A percentile compares a stretch with the other conserved stretches of the same genome.
These are phyloP conservation scores for Globisporangium camurandrum DNA, from an alignment of 352 stramenopile species.

Conservation along the genomic window DNA sequence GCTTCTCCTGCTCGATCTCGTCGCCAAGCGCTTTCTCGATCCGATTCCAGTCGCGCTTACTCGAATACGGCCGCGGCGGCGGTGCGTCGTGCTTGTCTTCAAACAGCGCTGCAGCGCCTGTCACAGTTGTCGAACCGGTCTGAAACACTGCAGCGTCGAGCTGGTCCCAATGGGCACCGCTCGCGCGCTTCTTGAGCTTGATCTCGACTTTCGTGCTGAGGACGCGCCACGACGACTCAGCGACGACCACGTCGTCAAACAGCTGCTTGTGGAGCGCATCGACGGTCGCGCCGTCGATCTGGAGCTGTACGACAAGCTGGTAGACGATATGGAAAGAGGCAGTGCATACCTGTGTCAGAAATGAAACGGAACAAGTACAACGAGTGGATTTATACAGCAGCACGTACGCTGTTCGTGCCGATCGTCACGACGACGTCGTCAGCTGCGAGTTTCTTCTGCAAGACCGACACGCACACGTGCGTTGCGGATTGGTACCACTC, in stretches of 20 bases:
- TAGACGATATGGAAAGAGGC: no score
- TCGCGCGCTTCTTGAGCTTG: conserved; percentile 67
- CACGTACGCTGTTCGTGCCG: conserved; percentile 31
- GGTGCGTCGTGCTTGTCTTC: conserved; percentile 42
- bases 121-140: conserved; percentile 36
- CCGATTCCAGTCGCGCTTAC: conserved; percentile 81
- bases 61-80: conserved; percentile 67
- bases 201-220: conserved; percentile 75
- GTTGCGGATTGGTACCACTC: conserved; percentile 85
- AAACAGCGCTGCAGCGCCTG: conserved; percentile 47
- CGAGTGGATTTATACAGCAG: no score
- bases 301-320: conserved; percentile 41
- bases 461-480: conserved; percentile 75
- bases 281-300: conserved; percentile 38
- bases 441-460: conserved; percentile 71
- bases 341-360: no score
- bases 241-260: conserved; percentile 62
- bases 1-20: conserved; percentile 82
- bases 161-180: conserved; percentile 59
- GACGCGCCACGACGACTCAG: conserved; percentile 52
- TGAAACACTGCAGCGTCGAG: conserved; percentile 52
- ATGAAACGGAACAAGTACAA: no score
- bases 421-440: conserved; percentile 61
- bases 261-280: conserved; percentile 58
- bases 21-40: conserved; percentile 78